A percentile compares a stretch with the other conserved stretches of the same genome.
Conservation (phyloP, 1,139 yeast genomes). For the Tardiomyces digboiensis region DNA sequence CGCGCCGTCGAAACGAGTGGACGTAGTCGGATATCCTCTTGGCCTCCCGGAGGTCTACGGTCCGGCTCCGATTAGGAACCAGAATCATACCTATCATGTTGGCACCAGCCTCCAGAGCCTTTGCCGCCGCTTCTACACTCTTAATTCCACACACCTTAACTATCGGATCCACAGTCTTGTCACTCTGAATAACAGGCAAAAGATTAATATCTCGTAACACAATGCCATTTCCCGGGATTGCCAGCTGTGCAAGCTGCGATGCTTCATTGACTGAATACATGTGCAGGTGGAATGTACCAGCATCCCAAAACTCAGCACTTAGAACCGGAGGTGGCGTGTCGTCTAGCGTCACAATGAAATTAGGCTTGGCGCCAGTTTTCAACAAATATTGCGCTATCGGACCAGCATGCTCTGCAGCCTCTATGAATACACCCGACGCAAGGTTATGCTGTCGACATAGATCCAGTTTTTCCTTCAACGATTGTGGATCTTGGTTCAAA, state of each 20-base stretch:
- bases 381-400: constrained; percentile 1
- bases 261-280: neutral
- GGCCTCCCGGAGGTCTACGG: constrained; percentile 51
- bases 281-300: neutral
- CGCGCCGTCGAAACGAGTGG: constrained; percentile 9
- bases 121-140: constrained; percentile 54
- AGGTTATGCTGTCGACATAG: constrained; percentile 6
- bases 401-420: constrained; percentile 3
- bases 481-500: constrained; percentile 4
- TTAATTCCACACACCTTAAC: constrained; percentile 83
- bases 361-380: neutral
- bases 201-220: neutral
- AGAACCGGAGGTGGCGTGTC: neutral
- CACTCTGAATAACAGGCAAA: neutral
- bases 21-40: constrained; percentile 36
- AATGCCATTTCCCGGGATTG: neutral
- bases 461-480: neutral
- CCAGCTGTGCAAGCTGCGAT: neutral
- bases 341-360: neutral
- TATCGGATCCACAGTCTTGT: constrained; percentile 17
- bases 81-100: constrained; percentile 74
- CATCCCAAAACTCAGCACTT: neutral
- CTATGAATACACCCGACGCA: neutral
- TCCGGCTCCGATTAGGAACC: constrained; percentile 74
- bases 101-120: constrained; percentile 65